Percentiles rank a stretch among this genome's conserved stretches.
phyloP scores from a whole-genome alignment of 129 eudicot species.

The Sambucus nigra region DNA sequence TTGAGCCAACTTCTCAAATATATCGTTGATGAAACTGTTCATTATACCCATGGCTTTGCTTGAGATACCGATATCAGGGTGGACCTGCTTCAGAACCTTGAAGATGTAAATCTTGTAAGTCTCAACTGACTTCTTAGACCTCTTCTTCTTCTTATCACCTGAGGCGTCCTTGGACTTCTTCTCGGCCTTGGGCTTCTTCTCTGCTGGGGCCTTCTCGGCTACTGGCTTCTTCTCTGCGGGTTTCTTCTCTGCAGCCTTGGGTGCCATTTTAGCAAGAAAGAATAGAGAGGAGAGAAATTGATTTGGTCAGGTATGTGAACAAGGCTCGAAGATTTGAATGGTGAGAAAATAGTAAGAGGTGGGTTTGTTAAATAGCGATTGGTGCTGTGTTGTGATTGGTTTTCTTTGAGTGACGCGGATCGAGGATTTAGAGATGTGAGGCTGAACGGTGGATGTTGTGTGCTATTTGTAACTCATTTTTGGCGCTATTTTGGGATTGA shows the following conservation, averaged over 20 bases:
- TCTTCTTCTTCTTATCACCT: slow-evolving; percentile 30
- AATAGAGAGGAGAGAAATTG: not conserved
- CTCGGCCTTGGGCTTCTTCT: slow-evolving; percentile 24
- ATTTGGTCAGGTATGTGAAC: not conserved
- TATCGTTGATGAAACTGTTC: slow-evolving; percentile 35
- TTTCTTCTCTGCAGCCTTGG: slow-evolving; percentile 53
- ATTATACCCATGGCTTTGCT: slow-evolving; percentile 39
- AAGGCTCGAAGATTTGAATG: not conserved
- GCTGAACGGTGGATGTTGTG: slow-evolving; percentile 24
- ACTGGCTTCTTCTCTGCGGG: slow-evolving; percentile 33
- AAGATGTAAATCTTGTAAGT: slow-evolving; percentile 42
- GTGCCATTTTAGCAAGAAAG: slow-evolving; percentile 28
- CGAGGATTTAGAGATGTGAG: not conserved
- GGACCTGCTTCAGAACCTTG: slow-evolving; percentile 34
- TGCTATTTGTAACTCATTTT: not conserved
- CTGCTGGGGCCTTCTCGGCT: slow-evolving; percentile 35
- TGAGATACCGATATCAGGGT: slow-evolving; percentile 29
- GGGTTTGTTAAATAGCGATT: slow-evolving; percentile 11
- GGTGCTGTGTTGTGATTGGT: slow-evolving; percentile 21
- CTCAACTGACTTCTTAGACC: slow-evolving; percentile 22
- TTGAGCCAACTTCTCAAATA: slow-evolving; percentile 23
- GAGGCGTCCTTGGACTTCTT: slow-evolving; percentile 22
- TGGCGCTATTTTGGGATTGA: not conserved
- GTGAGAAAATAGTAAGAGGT: not conserved
- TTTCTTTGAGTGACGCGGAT: slow-evolving; percentile 16